Conservation (phyloP, 1,284 basidiomycete genomes). For the Heimioporus retisporus region DNA sequence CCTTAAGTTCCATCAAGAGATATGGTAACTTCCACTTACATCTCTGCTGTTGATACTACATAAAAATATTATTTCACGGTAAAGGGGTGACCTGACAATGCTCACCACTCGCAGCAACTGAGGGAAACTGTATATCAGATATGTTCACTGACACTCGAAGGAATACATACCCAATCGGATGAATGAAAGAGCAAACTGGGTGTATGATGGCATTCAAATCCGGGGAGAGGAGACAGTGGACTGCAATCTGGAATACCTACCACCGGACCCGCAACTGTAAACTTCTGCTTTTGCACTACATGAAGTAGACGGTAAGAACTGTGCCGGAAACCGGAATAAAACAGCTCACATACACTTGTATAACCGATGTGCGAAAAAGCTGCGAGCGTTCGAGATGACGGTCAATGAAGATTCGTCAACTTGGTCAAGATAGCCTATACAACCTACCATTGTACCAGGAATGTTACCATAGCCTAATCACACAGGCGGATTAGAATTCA, state of each 20-base stretch:
- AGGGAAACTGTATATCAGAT: background rate
- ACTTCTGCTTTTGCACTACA: slow-evolving; percentile 29
- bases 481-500: slow-evolving; percentile 4
- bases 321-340: background rate
- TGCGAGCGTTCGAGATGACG: slow-evolving; percentile 3
- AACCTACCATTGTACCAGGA: slow-evolving; percentile 32
- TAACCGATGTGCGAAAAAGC: slow-evolving; percentile 37
- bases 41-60: slow-evolving; percentile 32
- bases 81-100: background rate
- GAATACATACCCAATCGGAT: slow-evolving; percentile 28
- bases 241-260: slow-evolving; percentile 13
- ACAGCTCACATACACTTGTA: slow-evolving; percentile 30
- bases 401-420: background rate
- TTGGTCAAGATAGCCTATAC: too few relatives aligned
- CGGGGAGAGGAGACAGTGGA: background rate
- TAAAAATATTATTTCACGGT: background rate
- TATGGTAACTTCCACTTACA: slow-evolving; percentile 23
- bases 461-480: slow-evolving; percentile 34
- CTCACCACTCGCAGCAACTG: slow-evolving; percentile 36
- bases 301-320: background rate
- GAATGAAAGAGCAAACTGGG: slow-evolving; percentile 26
- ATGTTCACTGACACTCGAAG: background rate
- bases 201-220: slow-evolving; percentile 7
- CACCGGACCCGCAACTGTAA: slow-evolving; percentile 28
- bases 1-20: background rate